These are phyloP conservation scores for Alternaria sp. DNA, from an alignment of 2,329 filamentous ascomycete genomes.

Conservation along the genomic window DNA sequence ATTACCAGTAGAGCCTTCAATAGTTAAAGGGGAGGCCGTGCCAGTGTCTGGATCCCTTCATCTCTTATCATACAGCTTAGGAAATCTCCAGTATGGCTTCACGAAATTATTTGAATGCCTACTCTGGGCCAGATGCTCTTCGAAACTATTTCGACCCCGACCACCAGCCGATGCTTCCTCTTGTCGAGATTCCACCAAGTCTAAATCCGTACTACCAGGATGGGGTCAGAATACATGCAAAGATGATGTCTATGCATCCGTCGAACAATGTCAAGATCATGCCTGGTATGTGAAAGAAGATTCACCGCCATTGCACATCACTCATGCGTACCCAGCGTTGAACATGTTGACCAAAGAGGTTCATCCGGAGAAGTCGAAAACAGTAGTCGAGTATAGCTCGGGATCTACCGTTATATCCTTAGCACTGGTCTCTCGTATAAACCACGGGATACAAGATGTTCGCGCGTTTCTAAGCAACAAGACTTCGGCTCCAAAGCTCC, in stretches of 20 bases:
- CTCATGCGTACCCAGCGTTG: slow-evolving; percentile 15
- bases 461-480: slow-evolving; percentile 33
- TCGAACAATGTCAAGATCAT: slow-evolving; percentile 72
- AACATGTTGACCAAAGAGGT: slow-evolving; percentile 30
- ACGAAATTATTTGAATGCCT: slow-evolving; percentile 58
- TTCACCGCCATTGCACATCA: background rate
- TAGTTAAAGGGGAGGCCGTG: slow-evolving; percentile 2
- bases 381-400: slow-evolving; percentile 31
- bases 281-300: slow-evolving; percentile 55
- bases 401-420: slow-evolving; percentile 34
- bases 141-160: slow-evolving; percentile 68
- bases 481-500: slow-evolving; percentile 26
- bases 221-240: slow-evolving; percentile 70
- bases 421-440: slow-evolving; percentile 30
- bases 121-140: slow-evolving; percentile 65
- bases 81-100: slow-evolving; percentile 13
- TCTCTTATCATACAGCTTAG: background rate
- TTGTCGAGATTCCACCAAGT: slow-evolving; percentile 66
- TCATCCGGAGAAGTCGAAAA: slow-evolving; percentile 22
- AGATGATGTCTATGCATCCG: slow-evolving; percentile 71
- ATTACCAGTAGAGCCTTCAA: background rate
- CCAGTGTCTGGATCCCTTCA: background rate
- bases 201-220: slow-evolving; percentile 66
- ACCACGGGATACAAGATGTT: slow-evolving; percentile 27
- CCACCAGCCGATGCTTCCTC: slow-evolving; percentile 63